phyloP scores from a whole-genome alignment of 1,284 basidiomycete genomes.

The Peniophora sp. region DNA sequence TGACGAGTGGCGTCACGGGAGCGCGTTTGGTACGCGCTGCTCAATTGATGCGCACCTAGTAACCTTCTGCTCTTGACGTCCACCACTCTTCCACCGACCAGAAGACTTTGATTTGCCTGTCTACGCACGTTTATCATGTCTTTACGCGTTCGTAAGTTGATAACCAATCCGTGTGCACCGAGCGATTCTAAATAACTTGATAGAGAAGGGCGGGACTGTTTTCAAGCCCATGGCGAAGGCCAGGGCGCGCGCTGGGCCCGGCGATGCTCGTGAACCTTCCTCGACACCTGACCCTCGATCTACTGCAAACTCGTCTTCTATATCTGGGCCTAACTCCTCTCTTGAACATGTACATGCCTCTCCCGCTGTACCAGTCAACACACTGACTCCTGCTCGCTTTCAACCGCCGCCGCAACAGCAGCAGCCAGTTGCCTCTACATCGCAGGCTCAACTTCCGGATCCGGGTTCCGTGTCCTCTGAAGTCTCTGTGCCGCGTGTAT shows the following conservation, averaged over 20 bases:
- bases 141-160: constrained; percentile 66
- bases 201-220: constrained; percentile 66
- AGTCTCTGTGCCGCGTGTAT: neutral
- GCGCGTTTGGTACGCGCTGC: neutral
- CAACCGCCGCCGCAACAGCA: neutral
- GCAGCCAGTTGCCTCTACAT: neutral
- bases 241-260: constrained; percentile 29
- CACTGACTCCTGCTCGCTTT: neutral
- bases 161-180: neutral
- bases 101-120: neutral
- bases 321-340: too few species aligned
- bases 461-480: neutral
- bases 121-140: constrained; percentile 39
- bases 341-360: too few species aligned
- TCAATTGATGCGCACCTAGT: too few species aligned
- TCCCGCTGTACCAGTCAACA: neutral
- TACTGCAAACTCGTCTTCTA: too few species aligned
- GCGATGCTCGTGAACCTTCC: constrained; percentile 22
- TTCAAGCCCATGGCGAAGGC: constrained; percentile 60
- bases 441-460: neutral
- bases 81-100: neutral
- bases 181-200: neutral
- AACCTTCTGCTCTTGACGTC: too few species aligned
- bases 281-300: constrained; percentile 19
- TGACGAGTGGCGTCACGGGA: neutral